These are phyloP conservation scores for Globisporangium barbulae DNA, from an alignment of 352 stramenopile genomes.

Conservation along the genomic window DNA sequence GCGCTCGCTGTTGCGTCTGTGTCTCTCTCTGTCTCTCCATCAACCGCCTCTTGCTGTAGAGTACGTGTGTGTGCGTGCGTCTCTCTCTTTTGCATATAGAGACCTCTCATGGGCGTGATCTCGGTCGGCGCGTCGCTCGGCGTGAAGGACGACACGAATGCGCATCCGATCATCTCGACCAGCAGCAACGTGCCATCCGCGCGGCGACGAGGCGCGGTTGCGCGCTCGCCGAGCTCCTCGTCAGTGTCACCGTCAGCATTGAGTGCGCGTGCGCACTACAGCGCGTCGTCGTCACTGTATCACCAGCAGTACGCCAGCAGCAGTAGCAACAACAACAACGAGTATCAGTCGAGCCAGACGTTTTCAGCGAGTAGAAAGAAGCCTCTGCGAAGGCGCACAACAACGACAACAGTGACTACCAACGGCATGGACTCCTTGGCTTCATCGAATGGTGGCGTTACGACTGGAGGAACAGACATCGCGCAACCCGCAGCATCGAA, in stretches of 20 bases:
- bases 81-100: background rate
- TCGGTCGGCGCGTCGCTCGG: constrained; percentile 74
- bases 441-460: background rate
- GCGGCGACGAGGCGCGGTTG: constrained; percentile 1
- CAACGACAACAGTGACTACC: background rate
- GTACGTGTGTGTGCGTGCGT: background rate
- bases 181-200: background rate
- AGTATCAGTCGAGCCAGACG: background rate
- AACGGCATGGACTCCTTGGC: background rate
- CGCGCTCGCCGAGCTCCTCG: background rate
- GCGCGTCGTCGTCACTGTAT: background rate
- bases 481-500: background rate
- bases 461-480: background rate
- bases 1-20: background rate
- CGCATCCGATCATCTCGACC: constrained; percentile 1
- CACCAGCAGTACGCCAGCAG: background rate
- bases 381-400: constrained; percentile 9
- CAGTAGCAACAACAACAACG: constrained; percentile 6
- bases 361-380: constrained; percentile 11
- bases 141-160: constrained; percentile 35
- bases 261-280: constrained; percentile 3
- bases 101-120: constrained; percentile 63
- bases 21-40: background rate
- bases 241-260: background rate
- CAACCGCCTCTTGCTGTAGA: background rate